Evolutionary conservation across 202 grass and related monocot species (phyloP).

Genomic region (Carex arenaria): DNA sequence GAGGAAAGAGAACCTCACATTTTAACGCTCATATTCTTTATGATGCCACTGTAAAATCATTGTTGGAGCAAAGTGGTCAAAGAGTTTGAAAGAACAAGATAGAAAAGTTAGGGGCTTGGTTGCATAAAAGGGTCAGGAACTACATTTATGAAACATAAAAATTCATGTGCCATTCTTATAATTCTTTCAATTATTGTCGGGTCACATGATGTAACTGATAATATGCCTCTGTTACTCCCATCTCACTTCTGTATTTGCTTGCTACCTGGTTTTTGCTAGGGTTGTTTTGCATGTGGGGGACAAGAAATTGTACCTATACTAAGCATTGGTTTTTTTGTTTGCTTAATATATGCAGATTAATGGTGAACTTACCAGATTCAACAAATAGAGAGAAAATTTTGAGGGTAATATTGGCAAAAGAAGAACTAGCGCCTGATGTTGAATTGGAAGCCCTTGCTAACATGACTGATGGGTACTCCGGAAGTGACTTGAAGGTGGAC

Average conservation of each 20-base stretch:
- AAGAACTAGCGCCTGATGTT: constrained; percentile 63
- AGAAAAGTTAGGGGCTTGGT: not conserved
- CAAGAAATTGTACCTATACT: constrained; percentile 19
- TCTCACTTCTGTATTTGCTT: not conserved
- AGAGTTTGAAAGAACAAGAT: not conserved
- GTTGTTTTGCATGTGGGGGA: not conserved
- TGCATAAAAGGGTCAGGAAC: not conserved
- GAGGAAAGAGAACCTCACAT: not conserved
- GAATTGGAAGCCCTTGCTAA: constrained; percentile 75
- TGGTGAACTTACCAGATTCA: constrained; percentile 96
- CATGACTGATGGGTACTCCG: constrained; percentile 98
- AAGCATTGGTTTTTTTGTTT: constrained; percentile 25
- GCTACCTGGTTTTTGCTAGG: not conserved
- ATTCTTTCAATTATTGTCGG: not conserved
- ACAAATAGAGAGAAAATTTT: constrained; percentile 97
- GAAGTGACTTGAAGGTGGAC: constrained; percentile 93
- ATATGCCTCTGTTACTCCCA: not conserved
- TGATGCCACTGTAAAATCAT: not conserved
- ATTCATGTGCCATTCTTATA: not conserved
- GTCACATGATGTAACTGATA: not conserved
- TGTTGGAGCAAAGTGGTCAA: not conserved
- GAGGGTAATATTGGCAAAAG: constrained; percentile 94
- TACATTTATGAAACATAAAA: not conserved
- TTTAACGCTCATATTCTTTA: not conserved
- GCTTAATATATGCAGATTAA: constrained; percentile 64